These are phyloP conservation scores for Chaetomium strumarium DNA, from an alignment of 2,329 filamentous ascomycete species.

Conservation along the genomic window DNA sequence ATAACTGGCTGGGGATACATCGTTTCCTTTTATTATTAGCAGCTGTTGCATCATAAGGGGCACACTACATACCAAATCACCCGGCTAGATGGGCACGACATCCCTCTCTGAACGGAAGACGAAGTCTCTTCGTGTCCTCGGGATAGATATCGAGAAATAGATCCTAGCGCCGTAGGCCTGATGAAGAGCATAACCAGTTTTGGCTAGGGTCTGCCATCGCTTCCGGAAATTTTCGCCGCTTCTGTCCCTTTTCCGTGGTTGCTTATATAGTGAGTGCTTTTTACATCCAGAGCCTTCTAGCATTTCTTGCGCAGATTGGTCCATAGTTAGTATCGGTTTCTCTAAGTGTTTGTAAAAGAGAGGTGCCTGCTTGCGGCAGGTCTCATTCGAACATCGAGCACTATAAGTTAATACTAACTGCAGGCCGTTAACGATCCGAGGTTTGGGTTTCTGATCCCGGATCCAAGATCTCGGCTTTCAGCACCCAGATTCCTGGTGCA, in stretches of 20 bases:
- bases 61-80: constrained; percentile 8
- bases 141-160: constrained; percentile 15
- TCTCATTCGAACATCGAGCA: constrained; percentile 1
- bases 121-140: constrained; percentile 11
- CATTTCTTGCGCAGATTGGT: background rate
- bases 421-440: background rate
- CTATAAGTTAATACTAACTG: background rate
- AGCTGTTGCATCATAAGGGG: constrained; percentile 8
- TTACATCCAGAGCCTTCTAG: background rate
- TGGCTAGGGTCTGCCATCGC: constrained; percentile 10
- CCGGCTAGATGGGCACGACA: constrained; percentile 7
- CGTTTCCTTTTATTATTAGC: constrained; percentile 12
- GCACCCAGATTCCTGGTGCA: background rate
- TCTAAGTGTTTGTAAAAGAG: background rate
- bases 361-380: background rate
- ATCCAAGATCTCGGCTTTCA: background rate
- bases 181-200: constrained; percentile 11
- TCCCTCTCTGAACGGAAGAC: constrained; percentile 10
- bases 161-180: constrained; percentile 8
- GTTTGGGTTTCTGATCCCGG: background rate
- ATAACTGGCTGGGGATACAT: constrained; percentile 11
- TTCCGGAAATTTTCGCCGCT: constrained; percentile 14
- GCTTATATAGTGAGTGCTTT: background rate
- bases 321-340: background rate
- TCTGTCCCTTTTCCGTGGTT: constrained; percentile 11